Percentiles rank a stretch among this genome's conserved stretches.
Conservation (phyloP, 805 yeast genomes). For the Wickerhamomyces subpelliculosus region DNA sequence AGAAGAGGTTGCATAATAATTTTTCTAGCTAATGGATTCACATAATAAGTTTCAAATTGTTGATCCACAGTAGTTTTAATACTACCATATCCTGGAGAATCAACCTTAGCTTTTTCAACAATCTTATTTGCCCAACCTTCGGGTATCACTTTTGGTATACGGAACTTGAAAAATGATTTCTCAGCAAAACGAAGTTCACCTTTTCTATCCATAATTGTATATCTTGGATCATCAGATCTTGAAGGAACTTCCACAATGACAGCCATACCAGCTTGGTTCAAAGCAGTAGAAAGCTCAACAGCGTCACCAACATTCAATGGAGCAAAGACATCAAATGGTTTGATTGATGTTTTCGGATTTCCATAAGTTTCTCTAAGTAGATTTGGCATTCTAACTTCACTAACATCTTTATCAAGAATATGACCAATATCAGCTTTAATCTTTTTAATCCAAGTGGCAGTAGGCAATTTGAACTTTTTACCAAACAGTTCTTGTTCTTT, state of each 20-base stretch:
- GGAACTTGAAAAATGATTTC: constrained; percentile 35
- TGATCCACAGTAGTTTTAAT: constrained; percentile 24
- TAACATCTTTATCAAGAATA: neutral
- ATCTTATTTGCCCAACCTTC: constrained; percentile 25
- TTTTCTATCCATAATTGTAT: constrained; percentile 46
- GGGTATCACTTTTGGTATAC: constrained; percentile 51
- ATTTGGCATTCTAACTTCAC: neutral
- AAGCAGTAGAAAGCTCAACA: constrained; percentile 41
- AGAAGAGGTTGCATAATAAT: constrained; percentile 28
- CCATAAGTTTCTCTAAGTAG: neutral
- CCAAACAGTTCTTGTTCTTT: neutral
- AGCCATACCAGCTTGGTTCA: constrained; percentile 39
- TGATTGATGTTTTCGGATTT: neutral
- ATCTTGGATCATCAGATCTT: constrained; percentile 42
- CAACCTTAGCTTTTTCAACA: constrained; percentile 12
- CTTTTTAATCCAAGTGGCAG: neutral
- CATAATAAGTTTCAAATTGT: constrained; percentile 19
- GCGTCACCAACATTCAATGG: constrained; percentile 47
- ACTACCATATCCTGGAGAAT: constrained; percentile 19
- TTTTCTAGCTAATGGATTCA: constrained; percentile 28
- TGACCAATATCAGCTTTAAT: neutral
- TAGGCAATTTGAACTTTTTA: neutral
- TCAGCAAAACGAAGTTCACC: constrained; percentile 51
- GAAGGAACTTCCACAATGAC: constrained; percentile 51
- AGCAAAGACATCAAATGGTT: constrained; percentile 8